A percentile compares a stretch with the other conserved stretches of the same genome.
phyloP scores from a whole-genome alignment of 768 basidiomycete species.

The Naganishia vaughanmartiniae region DNA sequence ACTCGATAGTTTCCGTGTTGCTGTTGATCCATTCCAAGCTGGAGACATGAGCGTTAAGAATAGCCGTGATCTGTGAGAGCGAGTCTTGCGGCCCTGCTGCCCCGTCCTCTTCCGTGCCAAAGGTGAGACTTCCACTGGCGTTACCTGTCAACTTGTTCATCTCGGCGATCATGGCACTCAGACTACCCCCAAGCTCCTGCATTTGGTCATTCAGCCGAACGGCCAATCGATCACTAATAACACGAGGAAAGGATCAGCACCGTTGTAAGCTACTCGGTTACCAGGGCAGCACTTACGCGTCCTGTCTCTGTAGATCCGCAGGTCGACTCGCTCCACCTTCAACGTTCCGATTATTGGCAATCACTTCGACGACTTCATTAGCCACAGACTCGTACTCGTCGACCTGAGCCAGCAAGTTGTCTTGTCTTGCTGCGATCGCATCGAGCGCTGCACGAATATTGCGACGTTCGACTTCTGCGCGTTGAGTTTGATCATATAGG shows the following conservation, averaged over 20 bases:
- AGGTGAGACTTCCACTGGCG: conserved; percentile 18
- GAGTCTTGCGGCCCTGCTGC: conserved; percentile 5
- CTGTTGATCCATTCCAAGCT: conserved; percentile 31
- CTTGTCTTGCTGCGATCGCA: conserved; percentile 29
- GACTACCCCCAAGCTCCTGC: conserved; percentile 21
- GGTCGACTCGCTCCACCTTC: conserved; percentile 18
- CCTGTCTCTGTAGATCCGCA: conserved; percentile 30
- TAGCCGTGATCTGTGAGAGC: conserved; percentile 29
- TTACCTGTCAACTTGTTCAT: conserved; percentile 29
- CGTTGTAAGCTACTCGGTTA: no score
- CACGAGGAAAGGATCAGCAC: neutral
- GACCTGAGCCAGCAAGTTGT: conserved; percentile 18
- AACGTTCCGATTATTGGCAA: conserved; percentile 14
- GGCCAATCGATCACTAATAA: conserved; percentile 22
- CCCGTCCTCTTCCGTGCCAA: conserved; percentile 18
- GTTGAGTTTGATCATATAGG: conserved; percentile 23
- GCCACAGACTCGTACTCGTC: conserved; percentile 31
- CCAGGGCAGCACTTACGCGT: conserved; percentile 22
- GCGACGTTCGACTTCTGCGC: conserved; percentile 25
- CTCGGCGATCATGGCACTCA: conserved; percentile 31
- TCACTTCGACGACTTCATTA: conserved; percentile 26
- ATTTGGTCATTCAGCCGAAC: conserved; percentile 27
- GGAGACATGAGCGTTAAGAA: conserved; percentile 29
- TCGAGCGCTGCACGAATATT: conserved; percentile 25
- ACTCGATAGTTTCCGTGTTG: conserved; percentile 22